Conservation (phyloP, 495 filamentous ascomycete species). For the Penicillium mononematosum region DNA sequence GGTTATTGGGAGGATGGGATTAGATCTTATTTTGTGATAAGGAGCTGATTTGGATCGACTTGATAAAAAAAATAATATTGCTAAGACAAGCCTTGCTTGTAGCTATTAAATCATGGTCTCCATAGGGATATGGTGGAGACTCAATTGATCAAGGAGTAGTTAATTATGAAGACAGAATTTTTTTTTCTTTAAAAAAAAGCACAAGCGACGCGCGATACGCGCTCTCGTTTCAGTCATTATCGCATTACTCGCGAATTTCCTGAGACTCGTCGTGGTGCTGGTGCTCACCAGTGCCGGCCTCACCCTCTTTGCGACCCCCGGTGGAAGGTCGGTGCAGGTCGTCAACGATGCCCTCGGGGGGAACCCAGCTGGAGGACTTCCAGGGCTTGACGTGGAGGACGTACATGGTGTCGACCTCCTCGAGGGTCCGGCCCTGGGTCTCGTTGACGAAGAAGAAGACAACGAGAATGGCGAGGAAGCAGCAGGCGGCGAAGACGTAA, state of each 20-base stretch:
- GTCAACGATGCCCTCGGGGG: conserved; percentile 43
- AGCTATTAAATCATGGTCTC: conserved; percentile 13
- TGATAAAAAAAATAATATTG: not conserved
- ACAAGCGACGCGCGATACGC: not conserved
- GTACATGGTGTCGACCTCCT: conserved; percentile 88
- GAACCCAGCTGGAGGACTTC: conserved; percentile 60
- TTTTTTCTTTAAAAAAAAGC: conserved; percentile 9
- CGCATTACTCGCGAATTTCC: conserved; percentile 20
- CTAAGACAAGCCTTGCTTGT: not conserved
- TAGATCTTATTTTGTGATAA: no score
- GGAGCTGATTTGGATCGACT: not conserved
- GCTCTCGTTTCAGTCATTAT: not conserved
- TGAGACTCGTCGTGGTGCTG: conserved; percentile 28
- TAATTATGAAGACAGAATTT: conserved; percentile 22
- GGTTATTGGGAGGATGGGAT: not conserved
- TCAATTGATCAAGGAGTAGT: conserved; percentile 13
- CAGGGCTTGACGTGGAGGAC: conserved; percentile 65
- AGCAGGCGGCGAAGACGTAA: conserved; percentile 75
- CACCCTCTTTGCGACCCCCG: conserved; percentile 23
- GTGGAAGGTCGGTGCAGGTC: conserved; percentile 30
- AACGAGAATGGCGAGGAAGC: conserved; percentile 58
- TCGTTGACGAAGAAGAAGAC: conserved; percentile 82
- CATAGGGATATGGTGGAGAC: conserved; percentile 13
- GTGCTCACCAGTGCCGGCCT: conserved; percentile 16
- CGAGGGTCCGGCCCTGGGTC: conserved; percentile 63